A percentile compares a stretch with the other conserved stretches of the same genome.
Conservation (phyloP, 345 rosid species). For the Litchi chinensis region DNA sequence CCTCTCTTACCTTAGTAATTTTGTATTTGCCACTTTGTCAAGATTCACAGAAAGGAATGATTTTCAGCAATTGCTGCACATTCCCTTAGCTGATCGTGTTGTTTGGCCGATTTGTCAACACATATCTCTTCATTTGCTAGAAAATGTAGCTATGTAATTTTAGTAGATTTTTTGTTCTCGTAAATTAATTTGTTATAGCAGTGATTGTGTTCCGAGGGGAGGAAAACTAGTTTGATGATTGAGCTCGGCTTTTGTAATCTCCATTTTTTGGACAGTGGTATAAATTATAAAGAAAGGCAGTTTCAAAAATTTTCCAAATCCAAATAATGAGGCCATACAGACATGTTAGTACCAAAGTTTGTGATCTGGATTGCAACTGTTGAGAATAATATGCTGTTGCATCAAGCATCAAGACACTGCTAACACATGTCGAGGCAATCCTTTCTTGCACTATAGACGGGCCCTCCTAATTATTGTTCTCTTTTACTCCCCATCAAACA, state of each 20-base stretch:
- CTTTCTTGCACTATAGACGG: too few species aligned
- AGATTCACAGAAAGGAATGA: slow-evolving; percentile 18
- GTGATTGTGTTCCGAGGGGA: slow-evolving; percentile 1
- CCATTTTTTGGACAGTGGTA: background rate
- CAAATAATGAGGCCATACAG: background rate
- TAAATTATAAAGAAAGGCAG: slow-evolving; percentile 13
- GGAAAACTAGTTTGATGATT: background rate
- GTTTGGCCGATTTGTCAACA: background rate
- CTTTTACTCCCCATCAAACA: too few species aligned
- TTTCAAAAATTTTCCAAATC: background rate
- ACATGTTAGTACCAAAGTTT: background rate
- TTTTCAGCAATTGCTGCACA: slow-evolving; percentile 24
- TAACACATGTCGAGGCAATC: too few species aligned
- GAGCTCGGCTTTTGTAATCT: slow-evolving; percentile 6
- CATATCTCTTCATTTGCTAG: background rate
- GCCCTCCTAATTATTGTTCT: too few species aligned
- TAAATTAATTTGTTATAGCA: background rate
- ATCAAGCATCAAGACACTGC: background rate
- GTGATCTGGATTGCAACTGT: background rate
- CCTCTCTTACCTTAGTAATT: slow-evolving; percentile 59
- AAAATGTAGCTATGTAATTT: slow-evolving; percentile 10
- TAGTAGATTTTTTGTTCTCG: background rate
- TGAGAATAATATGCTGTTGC: background rate
- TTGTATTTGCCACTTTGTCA: background rate
- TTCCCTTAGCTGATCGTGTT: slow-evolving; percentile 1